Evolutionary conservation across 1,139 yeast genomes (phyloP).

Genomic region (Torulaspora pretoriensis): DNA sequence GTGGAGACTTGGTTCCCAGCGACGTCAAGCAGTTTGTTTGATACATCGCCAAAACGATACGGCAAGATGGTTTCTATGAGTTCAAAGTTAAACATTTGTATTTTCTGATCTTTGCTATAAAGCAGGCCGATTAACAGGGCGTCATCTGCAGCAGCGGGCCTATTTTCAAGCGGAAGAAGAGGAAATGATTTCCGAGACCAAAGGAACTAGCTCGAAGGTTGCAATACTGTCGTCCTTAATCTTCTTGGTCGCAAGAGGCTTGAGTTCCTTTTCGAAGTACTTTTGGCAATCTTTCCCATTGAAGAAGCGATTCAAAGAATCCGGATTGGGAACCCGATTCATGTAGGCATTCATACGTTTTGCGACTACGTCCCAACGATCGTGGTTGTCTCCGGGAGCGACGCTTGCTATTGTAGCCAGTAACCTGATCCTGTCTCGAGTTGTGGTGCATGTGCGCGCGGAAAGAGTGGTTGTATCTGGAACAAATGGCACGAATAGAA

Average conservation of each 20-base stretch:
- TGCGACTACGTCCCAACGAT: conserved; percentile 4
- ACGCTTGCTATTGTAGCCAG: conserved; percentile 1
- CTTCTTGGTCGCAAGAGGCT: not conserved
- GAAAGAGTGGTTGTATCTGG: too few relatives aligned
- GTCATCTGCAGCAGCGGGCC: not conserved
- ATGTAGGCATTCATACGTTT: conserved; percentile 3
- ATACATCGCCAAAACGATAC: too few relatives aligned
- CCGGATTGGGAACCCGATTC: not conserved
- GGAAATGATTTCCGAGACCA: not conserved
- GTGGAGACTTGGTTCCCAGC: too few relatives aligned
- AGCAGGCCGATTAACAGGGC: not conserved
- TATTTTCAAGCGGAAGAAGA: not conserved
- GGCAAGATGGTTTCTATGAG: too few relatives aligned
- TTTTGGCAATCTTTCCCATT: not conserved
- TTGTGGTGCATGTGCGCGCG: not conserved
- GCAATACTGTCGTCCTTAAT: not conserved
- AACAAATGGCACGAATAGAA: too few relatives aligned
- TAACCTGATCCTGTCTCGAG: not conserved
- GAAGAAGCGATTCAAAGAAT: not conserved
- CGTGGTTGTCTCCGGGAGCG: conserved; percentile 1
- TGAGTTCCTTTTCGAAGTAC: not conserved
- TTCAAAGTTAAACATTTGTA: too few relatives aligned
- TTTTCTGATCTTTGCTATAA: not conserved
- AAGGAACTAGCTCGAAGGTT: not conserved
- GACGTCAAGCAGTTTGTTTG: too few relatives aligned